These are phyloP conservation scores for Amphirosellinia nigrospora DNA, from an alignment of 495 filamentous ascomycete species.

Conservation along the genomic window DNA sequence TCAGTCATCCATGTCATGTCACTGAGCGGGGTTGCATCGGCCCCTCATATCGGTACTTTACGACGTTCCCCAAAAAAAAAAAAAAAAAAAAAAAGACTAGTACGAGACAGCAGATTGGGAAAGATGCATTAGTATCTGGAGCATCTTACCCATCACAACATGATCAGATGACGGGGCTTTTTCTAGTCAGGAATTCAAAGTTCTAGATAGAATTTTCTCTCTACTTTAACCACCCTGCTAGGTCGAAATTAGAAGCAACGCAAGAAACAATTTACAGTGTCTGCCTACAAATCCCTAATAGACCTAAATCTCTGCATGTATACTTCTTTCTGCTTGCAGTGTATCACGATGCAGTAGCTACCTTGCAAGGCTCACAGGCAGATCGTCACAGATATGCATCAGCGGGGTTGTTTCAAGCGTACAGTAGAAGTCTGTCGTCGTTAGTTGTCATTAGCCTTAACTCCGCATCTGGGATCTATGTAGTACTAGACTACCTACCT, in stretches of 20 bases:
- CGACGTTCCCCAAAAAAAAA: not conserved
- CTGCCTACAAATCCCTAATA: not conserved
- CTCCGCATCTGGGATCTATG: constrained; percentile 3
- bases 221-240: too few species aligned
- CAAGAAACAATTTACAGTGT: not conserved
- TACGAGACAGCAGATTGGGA: not conserved
- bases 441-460: not conserved
- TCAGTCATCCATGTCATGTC: constrained; percentile 4
- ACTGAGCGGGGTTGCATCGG: constrained; percentile 7
- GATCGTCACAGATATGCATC: constrained; percentile 2
- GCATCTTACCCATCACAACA: not conserved
- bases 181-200: not conserved
- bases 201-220: constrained; percentile 8
- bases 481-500: too few species aligned
- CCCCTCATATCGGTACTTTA: not conserved
- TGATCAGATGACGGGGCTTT: not conserved
- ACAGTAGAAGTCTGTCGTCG: not conserved
- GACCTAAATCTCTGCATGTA: not conserved
- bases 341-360: not conserved
- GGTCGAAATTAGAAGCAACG: not conserved
- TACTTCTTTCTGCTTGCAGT: not conserved
- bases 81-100: not conserved
- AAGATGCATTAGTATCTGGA: not conserved
- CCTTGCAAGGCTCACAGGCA: not conserved
- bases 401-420: constrained; percentile 4